Evolutionary conservation across 2,329 filamentous ascomycete species (phyloP).

Genomic region (Chalaropsis ovoidea): DNA sequence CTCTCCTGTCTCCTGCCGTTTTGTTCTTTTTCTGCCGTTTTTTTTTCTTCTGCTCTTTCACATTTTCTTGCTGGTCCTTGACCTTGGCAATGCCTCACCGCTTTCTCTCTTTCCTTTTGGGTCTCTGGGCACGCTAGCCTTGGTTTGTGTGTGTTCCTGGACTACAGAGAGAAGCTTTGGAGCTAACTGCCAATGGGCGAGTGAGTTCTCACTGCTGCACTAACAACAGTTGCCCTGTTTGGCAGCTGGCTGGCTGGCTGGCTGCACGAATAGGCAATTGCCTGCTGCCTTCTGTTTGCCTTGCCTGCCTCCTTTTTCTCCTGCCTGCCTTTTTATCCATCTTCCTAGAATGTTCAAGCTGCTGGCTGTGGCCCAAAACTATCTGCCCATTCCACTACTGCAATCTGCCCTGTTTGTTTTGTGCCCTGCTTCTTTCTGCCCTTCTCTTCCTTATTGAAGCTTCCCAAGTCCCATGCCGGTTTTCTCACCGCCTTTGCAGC

Average conservation of each 20-base stretch:
- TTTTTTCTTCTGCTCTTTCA: constrained; percentile 7
- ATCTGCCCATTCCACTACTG: not conserved
- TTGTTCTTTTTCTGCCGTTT: constrained; percentile 13
- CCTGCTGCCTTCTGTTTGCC: not conserved
- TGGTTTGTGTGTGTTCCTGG: constrained; percentile 3
- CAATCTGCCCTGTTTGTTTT: not conserved
- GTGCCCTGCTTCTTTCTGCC: no score
- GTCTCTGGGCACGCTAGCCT: not conserved
- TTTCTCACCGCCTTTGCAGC: constrained; percentile 30
- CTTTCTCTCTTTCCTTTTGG: not conserved
- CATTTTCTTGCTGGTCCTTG: constrained; percentile 12
- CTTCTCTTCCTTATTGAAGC: constrained; percentile 1
- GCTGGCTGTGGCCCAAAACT: not conserved
- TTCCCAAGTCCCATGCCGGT: not conserved
- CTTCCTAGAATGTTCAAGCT: not conserved
- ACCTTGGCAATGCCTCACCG: not conserved
- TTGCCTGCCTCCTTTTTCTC: not conserved
- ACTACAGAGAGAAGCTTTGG: not conserved
- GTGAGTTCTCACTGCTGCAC: not conserved
- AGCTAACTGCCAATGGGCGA: not conserved
- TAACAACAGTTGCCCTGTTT: not conserved
- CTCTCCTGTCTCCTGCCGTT: not conserved
- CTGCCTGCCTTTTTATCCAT: no score
- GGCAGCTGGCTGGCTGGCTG: not conserved
- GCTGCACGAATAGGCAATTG: not conserved